A percentile compares a stretch with the other conserved stretches of the same genome.
Conservation (phyloP, 441 rosid genomes). For the Corymbia citriodora region DNA sequence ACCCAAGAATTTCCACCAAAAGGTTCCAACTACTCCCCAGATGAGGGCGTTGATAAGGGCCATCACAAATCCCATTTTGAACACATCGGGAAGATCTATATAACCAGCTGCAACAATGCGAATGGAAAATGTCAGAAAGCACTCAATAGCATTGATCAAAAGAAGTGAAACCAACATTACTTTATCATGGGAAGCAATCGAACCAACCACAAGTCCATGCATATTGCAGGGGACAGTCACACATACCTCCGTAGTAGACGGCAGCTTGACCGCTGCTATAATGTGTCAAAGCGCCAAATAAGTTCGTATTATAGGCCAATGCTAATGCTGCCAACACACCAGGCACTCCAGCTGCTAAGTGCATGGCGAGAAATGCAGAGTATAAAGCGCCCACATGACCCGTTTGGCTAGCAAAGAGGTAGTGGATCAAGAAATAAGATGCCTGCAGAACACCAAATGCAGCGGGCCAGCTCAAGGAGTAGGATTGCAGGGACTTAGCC, state of each 20-base stretch:
- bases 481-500: constrained; percentile 52
- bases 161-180: not conserved
- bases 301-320: constrained; percentile 85
- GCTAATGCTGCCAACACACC: constrained; percentile 74
- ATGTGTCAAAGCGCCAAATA: constrained; percentile 89
- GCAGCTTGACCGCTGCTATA: constrained; percentile 99
- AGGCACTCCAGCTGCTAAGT: constrained; percentile 86
- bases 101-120: constrained; percentile 64
- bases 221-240: not conserved
- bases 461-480: constrained; percentile 86
- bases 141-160: not conserved
- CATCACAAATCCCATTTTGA: constrained; percentile 81
- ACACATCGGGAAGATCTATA: constrained; percentile 75
- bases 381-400: constrained; percentile 93
- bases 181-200: constrained; percentile 2
- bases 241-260: constrained; percentile 83
- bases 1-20: constrained; percentile 98
- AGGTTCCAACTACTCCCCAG: constrained; percentile 82
- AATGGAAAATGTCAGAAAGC: not conserved
- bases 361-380: constrained; percentile 98
- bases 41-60: constrained; percentile 58
- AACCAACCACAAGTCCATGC: not conserved
- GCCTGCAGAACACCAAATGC: constrained; percentile 85
- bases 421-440: constrained; percentile 82
- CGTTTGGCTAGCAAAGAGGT: constrained; percentile 93